Percentiles rank a stretch among this genome's conserved stretches.
Evolutionary conservation across 345 rosid genomes (phyloP).

Genomic region (Viola odorata): DNA sequence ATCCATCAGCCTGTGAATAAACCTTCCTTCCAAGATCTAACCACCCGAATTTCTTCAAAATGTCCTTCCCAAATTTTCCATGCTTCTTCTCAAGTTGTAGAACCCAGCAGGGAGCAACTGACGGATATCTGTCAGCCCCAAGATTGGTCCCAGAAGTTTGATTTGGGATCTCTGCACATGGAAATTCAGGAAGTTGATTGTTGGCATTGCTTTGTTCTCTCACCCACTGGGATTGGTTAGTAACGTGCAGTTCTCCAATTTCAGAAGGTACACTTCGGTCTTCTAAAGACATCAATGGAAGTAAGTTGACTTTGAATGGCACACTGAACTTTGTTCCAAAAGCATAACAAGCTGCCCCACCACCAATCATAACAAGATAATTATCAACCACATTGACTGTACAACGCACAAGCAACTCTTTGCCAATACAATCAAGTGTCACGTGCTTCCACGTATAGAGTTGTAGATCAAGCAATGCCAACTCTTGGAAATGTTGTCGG

Average conservation of each 20-base stretch:
- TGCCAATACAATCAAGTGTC: conserved; percentile 49
- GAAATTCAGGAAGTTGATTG: conserved; percentile 23
- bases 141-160: conserved; percentile 17
- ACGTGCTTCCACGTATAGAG: conserved; percentile 55
- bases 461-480: conserved; percentile 61
- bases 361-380: conserved; percentile 75
- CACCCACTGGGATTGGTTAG: conserved; percentile 19
- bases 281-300: conserved; percentile 29
- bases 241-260: conserved; percentile 22
- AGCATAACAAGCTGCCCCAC: conserved; percentile 95
- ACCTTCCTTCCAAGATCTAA: conserved; percentile 75
- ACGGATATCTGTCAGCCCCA: conserved; percentile 21
- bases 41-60: conserved; percentile 82
- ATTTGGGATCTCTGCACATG: conserved; percentile 16
- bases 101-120: conserved; percentile 30
- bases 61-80: conserved; percentile 79
- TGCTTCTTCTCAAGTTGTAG: conserved; percentile 53
- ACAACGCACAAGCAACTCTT: conserved; percentile 68
- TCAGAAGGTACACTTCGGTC: conserved; percentile 6
- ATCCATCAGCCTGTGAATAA: conserved; percentile 40
- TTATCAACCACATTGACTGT: conserved; percentile 63
- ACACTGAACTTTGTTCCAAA: conserved; percentile 92
- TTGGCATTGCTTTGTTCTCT: conserved; percentile 16
- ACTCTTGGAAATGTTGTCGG: conserved; percentile 55
- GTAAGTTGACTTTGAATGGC: conserved; percentile 65